Evolutionary conservation across 1,284 basidiomycete species (phyloP), one percentile per base, ranked within the genome.

Genomic region (Tilletia caries): DNA sequence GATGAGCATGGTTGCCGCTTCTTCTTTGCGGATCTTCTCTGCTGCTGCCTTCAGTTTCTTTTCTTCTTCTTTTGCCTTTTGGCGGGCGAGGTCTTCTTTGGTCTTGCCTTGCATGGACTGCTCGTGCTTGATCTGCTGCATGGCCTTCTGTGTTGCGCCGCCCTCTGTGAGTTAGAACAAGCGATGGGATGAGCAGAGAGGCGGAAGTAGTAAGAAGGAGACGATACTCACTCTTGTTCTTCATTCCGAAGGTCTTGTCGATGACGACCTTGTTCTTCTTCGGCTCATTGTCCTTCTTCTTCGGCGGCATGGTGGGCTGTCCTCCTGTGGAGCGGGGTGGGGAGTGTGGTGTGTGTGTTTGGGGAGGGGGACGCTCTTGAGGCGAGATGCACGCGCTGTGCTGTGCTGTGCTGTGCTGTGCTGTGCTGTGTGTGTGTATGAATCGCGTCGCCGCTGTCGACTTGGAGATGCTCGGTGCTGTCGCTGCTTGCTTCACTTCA

Each of bases 21-120:
- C 74, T 6, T 75, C 73, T 65, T 73, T 73, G 18, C 74, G 67
- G 72, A 95, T 85, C 67, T 89, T 90, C 1, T 91, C 91, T 72
- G 94, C 90, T 86, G 94, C 91, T 84, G 91, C 94, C 84, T 88
- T 89, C 62, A 90, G 88, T 84, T 90, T 91, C 84, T 91, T 91
- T 79, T 92, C 93, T 4, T 91, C 91, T 8, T 86, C 84, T 84
- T 92, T 93, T 67, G 86, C 88, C 85, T 92, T 93, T 71, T 88
- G 89, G 67, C 71, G 90, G 88, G 90, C 83, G 89, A 92, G 70
- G 58, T 76, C 85, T 92, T 92, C 82, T 89, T 91, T 85, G 92
- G 92, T 84, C 92, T 95, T 78, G 89, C 92, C 32, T 27, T 77
- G 72, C 62, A 73, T 66, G 46, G 75, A 68, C 79, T 85, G 83